Evolutionary conservation across 2,329 filamentous ascomycete species (phyloP).

Genomic region (Fusarium pseudoanthophilum): DNA sequence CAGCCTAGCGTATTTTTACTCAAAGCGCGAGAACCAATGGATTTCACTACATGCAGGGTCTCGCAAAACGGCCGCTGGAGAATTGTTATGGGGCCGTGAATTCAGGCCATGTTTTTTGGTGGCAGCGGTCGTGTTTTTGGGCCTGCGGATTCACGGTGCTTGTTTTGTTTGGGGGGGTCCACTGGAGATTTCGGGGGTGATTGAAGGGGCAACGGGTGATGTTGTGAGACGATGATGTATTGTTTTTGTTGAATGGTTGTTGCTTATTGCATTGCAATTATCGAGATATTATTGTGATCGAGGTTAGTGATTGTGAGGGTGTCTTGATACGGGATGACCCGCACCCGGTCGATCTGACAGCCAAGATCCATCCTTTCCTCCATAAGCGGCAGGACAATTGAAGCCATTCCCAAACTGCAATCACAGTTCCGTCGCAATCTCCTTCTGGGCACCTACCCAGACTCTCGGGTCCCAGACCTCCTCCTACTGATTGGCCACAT

Average conservation of each 20-base stretch:
- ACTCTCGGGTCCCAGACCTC: not conserved
- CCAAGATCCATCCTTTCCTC: not conserved
- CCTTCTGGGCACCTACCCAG: not conserved
- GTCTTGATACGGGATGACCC: not conserved
- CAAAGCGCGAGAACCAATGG: conserved; percentile 45
- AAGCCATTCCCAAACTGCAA: not conserved
- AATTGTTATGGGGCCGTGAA: conserved; percentile 38
- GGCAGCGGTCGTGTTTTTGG: conserved; percentile 8
- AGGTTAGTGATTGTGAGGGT: not conserved
- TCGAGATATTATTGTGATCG: not conserved
- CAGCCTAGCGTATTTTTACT: conserved; percentile 48
- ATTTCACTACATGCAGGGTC: conserved; percentile 37
- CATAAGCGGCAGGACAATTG: not conserved
- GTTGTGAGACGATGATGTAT: not conserved
- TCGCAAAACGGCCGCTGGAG: conserved; percentile 31
- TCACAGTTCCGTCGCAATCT: not conserved
- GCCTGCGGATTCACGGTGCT: conserved; percentile 34
- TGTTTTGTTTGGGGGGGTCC: conserved; percentile 24
- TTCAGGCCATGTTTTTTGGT: conserved; percentile 33
- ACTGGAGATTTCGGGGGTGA: conserved; percentile 4
- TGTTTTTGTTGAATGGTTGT: not conserved
- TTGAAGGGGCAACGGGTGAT: conserved; percentile 37
- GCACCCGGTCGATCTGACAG: not conserved
- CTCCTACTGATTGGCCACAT: not conserved
- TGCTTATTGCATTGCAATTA: not conserved